phyloP scores from a whole-genome alignment of 2,329 filamentous ascomycete genomes.

The Verruconis gallopava region DNA sequence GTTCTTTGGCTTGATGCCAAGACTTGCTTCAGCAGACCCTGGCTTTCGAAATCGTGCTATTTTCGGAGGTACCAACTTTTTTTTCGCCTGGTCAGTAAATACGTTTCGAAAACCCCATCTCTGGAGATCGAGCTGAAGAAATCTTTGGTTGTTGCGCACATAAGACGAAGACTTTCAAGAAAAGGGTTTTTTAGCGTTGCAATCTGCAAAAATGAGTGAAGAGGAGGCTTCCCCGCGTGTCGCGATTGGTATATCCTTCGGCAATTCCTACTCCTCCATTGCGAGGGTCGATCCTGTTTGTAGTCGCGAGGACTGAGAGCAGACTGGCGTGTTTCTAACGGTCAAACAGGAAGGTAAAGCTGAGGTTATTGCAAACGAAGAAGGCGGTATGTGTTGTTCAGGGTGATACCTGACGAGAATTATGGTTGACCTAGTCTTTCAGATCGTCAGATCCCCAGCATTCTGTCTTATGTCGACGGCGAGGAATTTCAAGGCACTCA shows the following conservation, averaged over 20 bases:
- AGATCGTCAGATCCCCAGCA: constrained; percentile 95
- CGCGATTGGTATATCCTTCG: constrained; percentile 93
- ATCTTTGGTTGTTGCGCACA: too few relatives aligned
- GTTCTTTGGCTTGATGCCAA: too few relatives aligned
- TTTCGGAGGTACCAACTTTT: too few relatives aligned
- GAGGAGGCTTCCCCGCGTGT: constrained; percentile 39
- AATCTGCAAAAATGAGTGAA: constrained; percentile 33
- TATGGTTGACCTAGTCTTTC: constrained; percentile 8
- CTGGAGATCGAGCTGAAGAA: too few relatives aligned
- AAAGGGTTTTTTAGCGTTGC: too few relatives aligned
- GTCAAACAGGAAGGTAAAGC: constrained; percentile 66
- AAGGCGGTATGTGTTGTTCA: constrained; percentile 61
- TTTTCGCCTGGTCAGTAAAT: too few relatives aligned
- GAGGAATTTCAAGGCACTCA: constrained; percentile 96
- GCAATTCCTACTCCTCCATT: constrained; percentile 97
- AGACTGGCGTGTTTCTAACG: constrained; percentile 7
- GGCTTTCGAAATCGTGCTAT: too few relatives aligned
- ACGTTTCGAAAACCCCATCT: too few relatives aligned
- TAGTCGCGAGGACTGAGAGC: constrained; percentile 8
- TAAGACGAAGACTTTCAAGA: too few relatives aligned
- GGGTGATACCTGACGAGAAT: not conserved
- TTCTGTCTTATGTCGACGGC: constrained; percentile 86
- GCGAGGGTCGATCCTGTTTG: constrained; percentile 61
- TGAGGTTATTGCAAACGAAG: constrained; percentile 97
- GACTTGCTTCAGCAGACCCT: too few relatives aligned